phyloP scores from a whole-genome alignment of 139 green algal species.

The Limnomonas spitsbergensis region DNA sequence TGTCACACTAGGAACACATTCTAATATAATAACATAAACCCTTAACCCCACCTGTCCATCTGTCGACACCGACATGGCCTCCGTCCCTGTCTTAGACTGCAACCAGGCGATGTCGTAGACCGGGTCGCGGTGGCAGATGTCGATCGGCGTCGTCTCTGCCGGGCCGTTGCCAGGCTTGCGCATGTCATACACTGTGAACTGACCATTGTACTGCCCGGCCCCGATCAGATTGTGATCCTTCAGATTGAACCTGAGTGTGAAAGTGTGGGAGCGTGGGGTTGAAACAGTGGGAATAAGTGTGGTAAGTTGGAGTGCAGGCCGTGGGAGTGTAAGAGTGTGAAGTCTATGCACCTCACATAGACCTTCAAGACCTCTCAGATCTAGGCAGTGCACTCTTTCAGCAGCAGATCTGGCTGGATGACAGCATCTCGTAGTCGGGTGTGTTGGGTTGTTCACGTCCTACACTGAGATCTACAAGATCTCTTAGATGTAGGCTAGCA shows the following conservation, averaged over 20 bases:
- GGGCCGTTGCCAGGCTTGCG: conserved; percentile 64
- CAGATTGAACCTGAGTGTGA: conserved; percentile 52
- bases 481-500: too few species aligned
- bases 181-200: conserved; percentile 83
- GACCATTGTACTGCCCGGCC: conserved; percentile 86
- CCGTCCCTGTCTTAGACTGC: conserved; percentile 90
- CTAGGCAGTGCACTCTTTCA: conserved; percentile 52
- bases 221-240: conserved; percentile 74
- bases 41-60: conserved; percentile 73
- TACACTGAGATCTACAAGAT: too few species aligned
- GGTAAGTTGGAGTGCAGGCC: too few species aligned
- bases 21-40: too few species aligned
- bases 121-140: conserved; percentile 67
- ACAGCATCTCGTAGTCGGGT: conserved; percentile 75
- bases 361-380: too few species aligned
- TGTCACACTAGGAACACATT: too few species aligned
- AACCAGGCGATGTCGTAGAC: conserved; percentile 88
- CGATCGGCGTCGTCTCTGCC: conserved; percentile 75
- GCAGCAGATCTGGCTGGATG: conserved; percentile 71
- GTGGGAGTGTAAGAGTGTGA: too few species aligned
- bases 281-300: too few species aligned
- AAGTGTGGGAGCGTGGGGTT: too few species aligned
- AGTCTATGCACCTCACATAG: too few species aligned
- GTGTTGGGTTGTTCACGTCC: conserved; percentile 82
- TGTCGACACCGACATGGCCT: conserved; percentile 75